Base-by-base conservation (phyloP, 2,329 filamentous ascomycete species). In the Clonostachys rosea region DNA sequence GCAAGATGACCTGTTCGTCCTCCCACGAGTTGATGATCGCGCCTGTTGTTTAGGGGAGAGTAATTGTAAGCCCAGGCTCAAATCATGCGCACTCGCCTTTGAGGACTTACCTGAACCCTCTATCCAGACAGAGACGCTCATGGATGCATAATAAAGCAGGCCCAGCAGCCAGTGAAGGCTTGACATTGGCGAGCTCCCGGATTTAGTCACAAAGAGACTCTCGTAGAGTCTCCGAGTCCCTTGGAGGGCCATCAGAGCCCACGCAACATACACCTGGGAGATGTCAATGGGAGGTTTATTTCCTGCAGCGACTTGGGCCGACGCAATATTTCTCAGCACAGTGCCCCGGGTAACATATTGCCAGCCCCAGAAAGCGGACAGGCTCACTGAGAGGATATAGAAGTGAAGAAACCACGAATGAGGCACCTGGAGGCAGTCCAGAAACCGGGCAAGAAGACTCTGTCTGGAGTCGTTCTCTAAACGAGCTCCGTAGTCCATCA, bases 381-480 rank as follows among this genome's bases (percentile, higher is more conserved):
- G 83, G 3, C 71, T 60, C 5, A 91, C 68, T 5, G 89, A 92
- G 35, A 83, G 63, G 46, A 87, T 60, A 64, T 99, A 97, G 69
- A 96, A 97, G 56, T 94, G 87, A 40, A 76, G 78, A 65, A 97
- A 97, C 84, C 89, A 97, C 51, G 79, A 79, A 68, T 97, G 94
- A 18, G 92, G 91, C 35, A 96, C 86, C 60, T 81, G 79, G 54
- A 68, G 67, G 44, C 53, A 53, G 40, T 58, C 50, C 18, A 59
- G 55, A 34, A 70, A 40, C 45, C 56, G 55, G 45, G 58, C 55
- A 39, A 73, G 46, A 33, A 66, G 39, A 6, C 48, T 54, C 14
- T 45, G 30, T n/a, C 46, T 40, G 36, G 35, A 24, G 10, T 17
- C 14, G 16, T 34, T 33, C 59, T 55, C 49, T 55, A 62, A 44